Percentiles rank a stretch among this genome's conserved stretches.
These are phyloP conservation scores for Neckera pumila DNA, from an alignment of 225 moss, liverwort and hornwort species.

Conservation along the genomic window DNA sequence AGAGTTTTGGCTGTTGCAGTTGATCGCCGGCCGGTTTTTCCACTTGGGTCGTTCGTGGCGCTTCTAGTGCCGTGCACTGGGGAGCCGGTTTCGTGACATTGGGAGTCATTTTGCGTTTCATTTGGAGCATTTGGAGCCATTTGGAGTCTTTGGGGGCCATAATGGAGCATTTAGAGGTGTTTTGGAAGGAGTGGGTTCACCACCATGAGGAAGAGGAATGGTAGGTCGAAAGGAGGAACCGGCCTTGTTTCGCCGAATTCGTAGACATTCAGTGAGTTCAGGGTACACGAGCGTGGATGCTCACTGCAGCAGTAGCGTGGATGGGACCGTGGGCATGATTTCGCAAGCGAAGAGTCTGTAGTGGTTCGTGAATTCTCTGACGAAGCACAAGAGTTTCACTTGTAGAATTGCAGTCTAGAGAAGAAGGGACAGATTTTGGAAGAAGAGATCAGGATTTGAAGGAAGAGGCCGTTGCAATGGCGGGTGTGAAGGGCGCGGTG, in stretches of 20 bases:
- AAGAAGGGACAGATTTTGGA: neutral
- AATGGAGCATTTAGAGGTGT: neutral
- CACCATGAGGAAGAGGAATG: neutral
- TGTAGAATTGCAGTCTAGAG: neutral
- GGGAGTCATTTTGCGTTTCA: neutral
- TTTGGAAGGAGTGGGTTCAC: neutral
- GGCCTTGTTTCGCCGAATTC: neutral
- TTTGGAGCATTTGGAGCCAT: neutral
- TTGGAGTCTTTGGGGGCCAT: neutral
- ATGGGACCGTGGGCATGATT: neutral
- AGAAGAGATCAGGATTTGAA: neutral
- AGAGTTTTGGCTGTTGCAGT: neutral
- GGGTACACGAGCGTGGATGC: neutral
- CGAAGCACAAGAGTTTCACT: neutral
- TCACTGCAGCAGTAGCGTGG: neutral
- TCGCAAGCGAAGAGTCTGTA: neutral
- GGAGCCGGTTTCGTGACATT: neutral
- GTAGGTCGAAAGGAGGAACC: neutral
- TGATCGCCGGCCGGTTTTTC: neutral
- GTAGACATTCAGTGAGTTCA: neutral
- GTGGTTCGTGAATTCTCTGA: neutral
- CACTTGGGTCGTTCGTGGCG: neutral
- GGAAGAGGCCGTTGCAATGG: neutral
- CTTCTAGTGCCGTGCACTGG: neutral
- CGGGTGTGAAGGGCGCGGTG: conserved; percentile 3